A percentile compares a stretch with the other conserved stretches of the same genome.
phyloP scores from a whole-genome alignment of 1,139 yeast species.

The Meyerozyma carpophila region DNA sequence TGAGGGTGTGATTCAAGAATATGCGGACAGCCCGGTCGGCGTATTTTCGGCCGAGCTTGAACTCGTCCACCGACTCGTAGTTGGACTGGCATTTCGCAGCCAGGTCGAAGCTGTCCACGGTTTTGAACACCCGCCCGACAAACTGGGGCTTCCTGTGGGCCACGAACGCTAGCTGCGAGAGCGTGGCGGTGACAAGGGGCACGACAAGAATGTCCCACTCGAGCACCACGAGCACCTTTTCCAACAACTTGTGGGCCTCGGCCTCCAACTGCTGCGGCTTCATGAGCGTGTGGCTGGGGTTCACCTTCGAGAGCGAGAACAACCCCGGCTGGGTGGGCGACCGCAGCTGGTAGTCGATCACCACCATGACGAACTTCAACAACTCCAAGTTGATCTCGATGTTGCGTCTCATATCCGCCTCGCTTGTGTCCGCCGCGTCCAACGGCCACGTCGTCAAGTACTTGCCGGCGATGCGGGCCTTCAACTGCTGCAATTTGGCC shows the following conservation, averaged over 20 bases:
- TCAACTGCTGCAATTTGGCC: slow-evolving; percentile 39
- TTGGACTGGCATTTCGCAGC: slow-evolving; percentile 37
- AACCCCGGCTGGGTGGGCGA: slow-evolving; percentile 23
- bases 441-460: slow-evolving; percentile 36
- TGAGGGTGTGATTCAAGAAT: slow-evolving; percentile 31
- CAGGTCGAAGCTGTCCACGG: slow-evolving; percentile 31
- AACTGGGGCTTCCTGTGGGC: slow-evolving; percentile 55
- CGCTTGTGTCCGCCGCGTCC: slow-evolving; percentile 39
- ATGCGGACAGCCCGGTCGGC: slow-evolving; percentile 36
- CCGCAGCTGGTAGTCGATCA: slow-evolving; percentile 66
- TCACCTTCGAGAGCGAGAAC: slow-evolving; percentile 56
- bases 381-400: slow-evolving; percentile 59
- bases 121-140: slow-evolving; percentile 13
- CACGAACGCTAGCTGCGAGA: slow-evolving; percentile 47
- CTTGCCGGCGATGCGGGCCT: slow-evolving; percentile 21
- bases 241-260: slow-evolving; percentile 69
- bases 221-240: slow-evolving; percentile 53
- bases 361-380: slow-evolving; percentile 64
- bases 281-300: slow-evolving; percentile 64
- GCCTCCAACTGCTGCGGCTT: slow-evolving; percentile 49
- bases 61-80: slow-evolving; percentile 40
- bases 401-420: slow-evolving; percentile 45
- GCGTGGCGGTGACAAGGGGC: slow-evolving; percentile 50
- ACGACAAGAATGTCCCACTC: slow-evolving; percentile 52
- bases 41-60: slow-evolving; percentile 37